Conservation (phyloP, 352 stramenopile genomes). For the Phytophthora crassamura region DNA sequence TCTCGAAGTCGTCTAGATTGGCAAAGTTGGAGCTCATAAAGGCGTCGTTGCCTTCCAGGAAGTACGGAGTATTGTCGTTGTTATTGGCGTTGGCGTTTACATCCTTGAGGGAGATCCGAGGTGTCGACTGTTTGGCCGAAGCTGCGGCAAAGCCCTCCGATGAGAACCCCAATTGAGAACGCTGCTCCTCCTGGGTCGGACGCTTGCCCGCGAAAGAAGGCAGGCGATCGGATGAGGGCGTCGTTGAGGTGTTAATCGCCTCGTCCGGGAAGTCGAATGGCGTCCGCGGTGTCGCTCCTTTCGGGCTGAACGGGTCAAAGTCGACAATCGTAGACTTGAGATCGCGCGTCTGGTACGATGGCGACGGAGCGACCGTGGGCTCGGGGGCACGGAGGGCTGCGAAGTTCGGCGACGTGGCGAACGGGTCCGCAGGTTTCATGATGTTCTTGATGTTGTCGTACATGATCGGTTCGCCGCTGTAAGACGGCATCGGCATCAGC, state of each 20-base stretch:
- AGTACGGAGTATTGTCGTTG: conserved; percentile 61
- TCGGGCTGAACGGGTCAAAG: conserved; percentile 79
- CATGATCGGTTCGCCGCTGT: conserved; percentile 54
- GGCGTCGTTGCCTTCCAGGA: conserved; percentile 63
- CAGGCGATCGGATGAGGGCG: conserved; percentile 45
- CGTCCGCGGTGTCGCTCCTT: conserved; percentile 53
- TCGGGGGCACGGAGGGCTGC: conserved; percentile 34
- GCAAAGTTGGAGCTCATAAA: conserved; percentile 69
- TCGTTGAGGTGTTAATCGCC: conserved; percentile 14
- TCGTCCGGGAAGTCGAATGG: conserved; percentile 54
- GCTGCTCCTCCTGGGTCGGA: conserved; percentile 71
- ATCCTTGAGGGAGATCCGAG: conserved; percentile 58
- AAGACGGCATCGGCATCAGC: conserved; percentile 43
- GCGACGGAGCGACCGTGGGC: conserved; percentile 33
- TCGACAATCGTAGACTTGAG: conserved; percentile 62
- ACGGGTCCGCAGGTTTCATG: conserved; percentile 57
- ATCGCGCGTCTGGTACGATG: conserved; percentile 36
- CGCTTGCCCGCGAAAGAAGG: conserved; percentile 47
- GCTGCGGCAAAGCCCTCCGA: conserved; percentile 51
- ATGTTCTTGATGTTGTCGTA: conserved; percentile 76
- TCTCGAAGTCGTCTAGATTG: conserved; percentile 69
- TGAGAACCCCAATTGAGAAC: conserved; percentile 63
- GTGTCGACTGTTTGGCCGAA: conserved; percentile 15
- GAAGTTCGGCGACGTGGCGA: conserved; percentile 42
- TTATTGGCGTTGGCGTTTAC: conserved; percentile 27